phyloP scores from a whole-genome alignment of 495 filamentous ascomycete species.

The Podospora fimiseda region DNA sequence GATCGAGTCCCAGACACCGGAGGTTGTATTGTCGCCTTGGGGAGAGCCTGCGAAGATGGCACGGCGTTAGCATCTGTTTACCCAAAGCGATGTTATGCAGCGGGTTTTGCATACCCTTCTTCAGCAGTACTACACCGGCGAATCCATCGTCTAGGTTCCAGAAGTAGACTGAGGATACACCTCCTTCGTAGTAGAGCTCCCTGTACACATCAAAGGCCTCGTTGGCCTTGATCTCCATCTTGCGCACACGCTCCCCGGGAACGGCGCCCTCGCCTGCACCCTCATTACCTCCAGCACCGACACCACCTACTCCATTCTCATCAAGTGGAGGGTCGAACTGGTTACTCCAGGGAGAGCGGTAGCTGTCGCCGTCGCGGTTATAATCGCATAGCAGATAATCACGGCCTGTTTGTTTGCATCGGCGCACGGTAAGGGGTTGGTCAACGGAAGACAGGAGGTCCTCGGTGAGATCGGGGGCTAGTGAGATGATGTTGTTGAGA shows the following conservation, averaged over 20 bases:
- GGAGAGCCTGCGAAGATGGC: constrained; percentile 21
- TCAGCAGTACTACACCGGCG: constrained; percentile 88
- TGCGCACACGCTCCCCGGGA: constrained; percentile 78
- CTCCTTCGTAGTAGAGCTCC: constrained; percentile 97
- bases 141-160: constrained; percentile 99
- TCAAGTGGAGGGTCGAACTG: constrained; percentile 85
- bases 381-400: constrained; percentile 99
- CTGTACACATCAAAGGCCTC: constrained; percentile 96
- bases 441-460: constrained; percentile 97
- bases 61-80: not conserved
- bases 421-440: constrained; percentile 80
- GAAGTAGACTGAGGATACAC: constrained; percentile 90
- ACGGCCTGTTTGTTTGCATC: constrained; percentile 79
- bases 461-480: constrained; percentile 89
- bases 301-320: constrained; percentile 37
- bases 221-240: constrained; percentile 88
- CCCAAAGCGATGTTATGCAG: not conserved
- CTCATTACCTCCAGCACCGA: constrained; percentile 34
- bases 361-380: constrained; percentile 97
- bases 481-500: constrained; percentile 73
- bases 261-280: constrained; percentile 59
- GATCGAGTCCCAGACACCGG: constrained; percentile 94
- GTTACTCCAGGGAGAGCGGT: constrained; percentile 96
- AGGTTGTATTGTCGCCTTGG: constrained; percentile 52
- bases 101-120: constrained; percentile 63